phyloP scores from a whole-genome alignment of 1,139 yeast genomes.

The Pichia sp. region DNA sequence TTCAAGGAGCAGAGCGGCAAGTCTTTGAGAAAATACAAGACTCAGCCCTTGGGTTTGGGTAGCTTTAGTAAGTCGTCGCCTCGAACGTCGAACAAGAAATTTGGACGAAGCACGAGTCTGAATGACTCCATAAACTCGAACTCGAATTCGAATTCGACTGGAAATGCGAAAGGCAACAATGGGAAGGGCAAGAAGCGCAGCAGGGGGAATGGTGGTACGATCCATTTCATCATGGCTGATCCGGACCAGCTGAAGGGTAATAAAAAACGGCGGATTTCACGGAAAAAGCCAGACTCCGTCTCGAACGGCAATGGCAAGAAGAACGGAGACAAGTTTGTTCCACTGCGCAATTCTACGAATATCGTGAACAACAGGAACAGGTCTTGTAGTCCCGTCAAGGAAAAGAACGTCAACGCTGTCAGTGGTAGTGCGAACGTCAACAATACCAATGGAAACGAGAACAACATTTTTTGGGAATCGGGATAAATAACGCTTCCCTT shows the following conservation, averaged over 20 bases:
- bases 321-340: not conserved
- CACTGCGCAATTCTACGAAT: slow-evolving; percentile 20
- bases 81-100: not conserved
- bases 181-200: slow-evolving; percentile 5
- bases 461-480: slow-evolving; percentile 11
- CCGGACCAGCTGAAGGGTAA: slow-evolving; percentile 15
- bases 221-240: slow-evolving; percentile 21
- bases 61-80: not conserved
- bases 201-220: not conserved
- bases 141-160: not conserved
- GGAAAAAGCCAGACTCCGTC: not conserved
- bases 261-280: slow-evolving; percentile 9
- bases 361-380: slow-evolving; percentile 9
- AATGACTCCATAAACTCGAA: slow-evolving; percentile 1
- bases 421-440: not conserved
- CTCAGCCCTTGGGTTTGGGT: slow-evolving; percentile 1
- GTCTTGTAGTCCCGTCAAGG: slow-evolving; percentile 2
- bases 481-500: not conserved
- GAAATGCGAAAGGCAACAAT: not conserved
- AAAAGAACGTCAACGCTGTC: not conserved
- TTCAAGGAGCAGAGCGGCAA: slow-evolving; percentile 12
- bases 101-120: slow-evolving; percentile 7
- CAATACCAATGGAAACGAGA: slow-evolving; percentile 3
- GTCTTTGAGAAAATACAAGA: slow-evolving; percentile 7
- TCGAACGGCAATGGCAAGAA: not conserved